A percentile compares a stretch with the other conserved stretches of the same genome.
Evolutionary conservation across 108 stramenopile genomes (phyloP).

Genomic region (Nitzschia sp.): DNA sequence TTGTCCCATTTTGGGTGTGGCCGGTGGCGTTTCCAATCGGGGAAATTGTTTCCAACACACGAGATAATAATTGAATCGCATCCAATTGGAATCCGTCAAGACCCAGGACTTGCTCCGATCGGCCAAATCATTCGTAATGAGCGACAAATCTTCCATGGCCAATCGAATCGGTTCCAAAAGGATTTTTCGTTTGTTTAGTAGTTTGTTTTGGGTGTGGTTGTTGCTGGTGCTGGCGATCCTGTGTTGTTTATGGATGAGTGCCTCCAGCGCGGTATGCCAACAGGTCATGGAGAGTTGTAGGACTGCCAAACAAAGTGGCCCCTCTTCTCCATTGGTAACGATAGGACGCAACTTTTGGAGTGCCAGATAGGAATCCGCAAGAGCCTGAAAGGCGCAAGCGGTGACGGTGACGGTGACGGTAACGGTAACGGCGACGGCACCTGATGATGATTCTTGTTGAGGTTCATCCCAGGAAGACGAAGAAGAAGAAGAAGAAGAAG

Average conservation of each 20-base stretch:
- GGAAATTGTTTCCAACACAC: not conserved
- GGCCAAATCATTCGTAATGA: not conserved
- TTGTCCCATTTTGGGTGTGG: not conserved
- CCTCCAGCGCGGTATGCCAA: not conserved
- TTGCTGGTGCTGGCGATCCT: not conserved
- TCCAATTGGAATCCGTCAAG: not conserved
- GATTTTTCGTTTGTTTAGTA: not conserved
- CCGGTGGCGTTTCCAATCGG: not conserved
- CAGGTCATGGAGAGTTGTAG: not conserved
- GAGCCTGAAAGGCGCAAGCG: too few relatives aligned
- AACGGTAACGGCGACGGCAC: too few relatives aligned
- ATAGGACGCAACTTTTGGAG: not conserved
- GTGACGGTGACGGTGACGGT: too few relatives aligned
- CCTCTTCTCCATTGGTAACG: not conserved
- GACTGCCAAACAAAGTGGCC: not conserved
- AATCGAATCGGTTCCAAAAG: not conserved
- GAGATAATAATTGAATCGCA: not conserved
- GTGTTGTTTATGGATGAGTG: not conserved
- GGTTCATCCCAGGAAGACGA: too few relatives aligned
- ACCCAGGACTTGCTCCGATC: not conserved
- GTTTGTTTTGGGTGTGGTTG: not conserved
- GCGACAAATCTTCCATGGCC: not conserved
- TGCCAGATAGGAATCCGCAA: not conserved
- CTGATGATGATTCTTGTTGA: too few relatives aligned
- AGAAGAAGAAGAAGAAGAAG: too few relatives aligned